These are phyloP conservation scores for Botryotinia globosa DNA, from an alignment of 2,329 filamentous ascomycete species.

Conservation along the genomic window DNA sequence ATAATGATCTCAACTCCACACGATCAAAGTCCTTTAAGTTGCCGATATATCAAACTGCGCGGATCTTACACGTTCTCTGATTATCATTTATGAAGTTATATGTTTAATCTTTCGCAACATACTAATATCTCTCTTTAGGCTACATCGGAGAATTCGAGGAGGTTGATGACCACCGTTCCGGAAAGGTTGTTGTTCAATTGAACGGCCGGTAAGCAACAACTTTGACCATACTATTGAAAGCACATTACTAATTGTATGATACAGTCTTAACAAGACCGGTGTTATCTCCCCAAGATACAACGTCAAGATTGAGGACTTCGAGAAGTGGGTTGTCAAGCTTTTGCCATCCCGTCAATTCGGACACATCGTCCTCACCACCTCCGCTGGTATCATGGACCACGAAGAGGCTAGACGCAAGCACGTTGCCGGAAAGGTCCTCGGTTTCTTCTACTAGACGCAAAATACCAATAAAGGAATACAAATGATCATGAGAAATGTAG, in stretches of 20 bases:
- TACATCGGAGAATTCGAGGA: constrained; percentile 99
- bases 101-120: constrained; percentile 97
- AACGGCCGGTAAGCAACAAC: constrained; percentile 69
- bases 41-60: constrained; percentile 90
- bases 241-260: constrained; percentile 6
- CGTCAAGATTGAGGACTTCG: constrained; percentile 93
- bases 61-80: constrained; percentile 98
- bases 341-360: constrained; percentile 99
- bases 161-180: constrained; percentile 98
- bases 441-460: constrained; percentile 88
- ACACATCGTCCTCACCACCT: constrained; percentile 98
- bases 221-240: not conserved
- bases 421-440: constrained; percentile 98
- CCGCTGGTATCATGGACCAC: constrained; percentile 99
- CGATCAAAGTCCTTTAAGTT: constrained; percentile 99
- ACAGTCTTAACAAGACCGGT: constrained; percentile 90
- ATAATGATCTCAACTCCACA: constrained; percentile 80
- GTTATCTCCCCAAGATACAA: constrained; percentile 99
- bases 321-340: constrained; percentile 99
- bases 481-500: constrained; percentile 37
- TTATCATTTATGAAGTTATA: constrained; percentile 69
- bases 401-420: constrained; percentile 99
- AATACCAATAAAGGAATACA: constrained; percentile 28
- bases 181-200: constrained; percentile 99
- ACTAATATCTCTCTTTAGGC: constrained; percentile 62